Percentiles rank a stretch among this genome's conserved stretches.
Evolutionary conservation across 768 basidiomycete species (phyloP).

Genomic region (Naganishia friedmannii): DNA sequence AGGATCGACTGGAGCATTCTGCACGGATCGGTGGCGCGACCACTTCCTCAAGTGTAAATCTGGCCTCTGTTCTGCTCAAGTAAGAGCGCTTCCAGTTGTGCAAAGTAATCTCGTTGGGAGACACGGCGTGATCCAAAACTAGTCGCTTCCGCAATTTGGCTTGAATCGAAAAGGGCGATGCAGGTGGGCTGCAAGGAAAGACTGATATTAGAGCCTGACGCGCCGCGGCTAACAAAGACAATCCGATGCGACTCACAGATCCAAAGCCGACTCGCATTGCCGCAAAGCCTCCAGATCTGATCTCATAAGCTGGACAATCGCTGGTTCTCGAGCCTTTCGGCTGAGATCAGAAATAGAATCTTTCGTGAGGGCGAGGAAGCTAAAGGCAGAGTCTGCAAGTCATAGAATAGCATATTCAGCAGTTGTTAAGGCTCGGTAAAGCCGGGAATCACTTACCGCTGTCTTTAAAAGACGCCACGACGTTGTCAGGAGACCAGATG

Average conservation of each 20-base stretch:
- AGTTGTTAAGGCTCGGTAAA: background rate
- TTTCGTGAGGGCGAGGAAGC: slow-evolving; percentile 62
- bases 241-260: slow-evolving; percentile 2
- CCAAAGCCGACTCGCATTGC: slow-evolving; percentile 1
- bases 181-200: background rate
- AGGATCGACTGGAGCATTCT: slow-evolving; percentile 71
- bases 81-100: slow-evolving; percentile 71
- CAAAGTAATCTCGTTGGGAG: slow-evolving; percentile 63
- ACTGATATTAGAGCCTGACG: background rate
- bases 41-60: slow-evolving; percentile 80
- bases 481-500: slow-evolving; percentile 85
- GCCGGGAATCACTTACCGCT: slow-evolving; percentile 1
- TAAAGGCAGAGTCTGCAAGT: slow-evolving; percentile 64
- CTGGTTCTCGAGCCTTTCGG: slow-evolving; percentile 2
- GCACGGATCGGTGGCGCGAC: slow-evolving; percentile 78
- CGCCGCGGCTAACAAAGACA: background rate
- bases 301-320: slow-evolving; percentile 20
- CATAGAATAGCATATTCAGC: background rate
- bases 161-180: slow-evolving; percentile 4
- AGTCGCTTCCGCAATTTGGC: slow-evolving; percentile 14
- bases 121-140: slow-evolving; percentile 47
- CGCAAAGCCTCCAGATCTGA: slow-evolving; percentile 6
- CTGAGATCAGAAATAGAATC: slow-evolving; percentile 27
- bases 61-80: slow-evolving; percentile 72
- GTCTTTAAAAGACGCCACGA: slow-evolving; percentile 67